Evolutionary conservation across 2,329 filamentous ascomycete genomes (phyloP).

Genomic region (Colletotrichum echinochloae): DNA sequence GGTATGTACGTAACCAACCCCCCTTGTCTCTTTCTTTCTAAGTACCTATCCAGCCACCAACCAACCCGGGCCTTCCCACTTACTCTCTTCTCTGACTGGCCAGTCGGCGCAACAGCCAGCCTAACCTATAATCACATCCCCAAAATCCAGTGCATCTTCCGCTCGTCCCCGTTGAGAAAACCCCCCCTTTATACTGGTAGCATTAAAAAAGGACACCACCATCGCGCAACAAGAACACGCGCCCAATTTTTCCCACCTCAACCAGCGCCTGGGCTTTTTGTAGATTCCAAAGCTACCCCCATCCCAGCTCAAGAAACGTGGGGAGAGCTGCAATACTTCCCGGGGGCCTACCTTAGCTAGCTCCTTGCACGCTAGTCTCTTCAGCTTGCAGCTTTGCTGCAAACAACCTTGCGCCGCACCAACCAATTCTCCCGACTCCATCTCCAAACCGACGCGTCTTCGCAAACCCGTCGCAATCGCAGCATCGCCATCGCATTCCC

Average conservation of each 20-base stretch:
- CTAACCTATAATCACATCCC: background rate
- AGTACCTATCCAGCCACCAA: too few species aligned
- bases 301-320: conserved; percentile 19
- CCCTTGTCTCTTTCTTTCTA: background rate
- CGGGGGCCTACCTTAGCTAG: conserved; percentile 6
- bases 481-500: conserved; percentile 28
- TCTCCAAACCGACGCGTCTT: conserved; percentile 39
- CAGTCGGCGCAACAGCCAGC: conserved; percentile 12
- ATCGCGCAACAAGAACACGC: background rate
- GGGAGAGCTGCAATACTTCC: conserved; percentile 16
- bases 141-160: conserved; percentile 8
- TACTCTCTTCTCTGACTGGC: background rate
- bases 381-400: conserved; percentile 26
- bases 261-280: conserved; percentile 2
- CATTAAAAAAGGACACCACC: conserved; percentile 5
- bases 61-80: background rate
- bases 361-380: conserved; percentile 12
- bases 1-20: background rate
- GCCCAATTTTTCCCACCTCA: background rate
- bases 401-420: conserved; percentile 22
- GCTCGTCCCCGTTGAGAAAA: conserved; percentile 7
- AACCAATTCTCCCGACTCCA: conserved; percentile 17
- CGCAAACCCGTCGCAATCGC: conserved; percentile 24
- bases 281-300: conserved; percentile 9
- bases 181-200: conserved; percentile 1